phyloP scores from a whole-genome alignment of 495 filamentous ascomycete genomes.

The Penicillium verhagenii region DNA sequence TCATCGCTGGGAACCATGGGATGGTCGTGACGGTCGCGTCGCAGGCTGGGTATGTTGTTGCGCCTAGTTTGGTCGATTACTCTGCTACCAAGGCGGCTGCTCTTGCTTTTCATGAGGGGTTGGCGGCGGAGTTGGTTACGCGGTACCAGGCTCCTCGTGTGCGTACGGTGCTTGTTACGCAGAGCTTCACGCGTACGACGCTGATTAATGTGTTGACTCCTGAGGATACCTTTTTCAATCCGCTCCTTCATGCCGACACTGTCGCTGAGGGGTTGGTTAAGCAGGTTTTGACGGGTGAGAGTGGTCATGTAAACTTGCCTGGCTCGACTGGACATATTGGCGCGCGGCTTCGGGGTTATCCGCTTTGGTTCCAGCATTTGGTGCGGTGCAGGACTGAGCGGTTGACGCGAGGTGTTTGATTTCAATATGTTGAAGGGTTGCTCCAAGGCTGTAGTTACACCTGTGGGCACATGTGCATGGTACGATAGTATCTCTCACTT shows the following conservation, averaged over 20 bases:
- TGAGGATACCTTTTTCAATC: constrained; percentile 54
- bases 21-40: constrained; percentile 74
- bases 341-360: constrained; percentile 34
- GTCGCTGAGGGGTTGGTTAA: constrained; percentile 63
- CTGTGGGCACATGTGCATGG: too few species aligned
- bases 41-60: constrained; percentile 56
- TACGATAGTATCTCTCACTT: too few species aligned
- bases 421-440: too few species aligned
- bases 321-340: constrained; percentile 30
- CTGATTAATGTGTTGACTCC: constrained; percentile 59
- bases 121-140: constrained; percentile 59
- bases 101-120: constrained; percentile 66
- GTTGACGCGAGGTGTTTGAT: constrained; percentile 27
- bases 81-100: constrained; percentile 65
- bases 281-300: constrained; percentile 56
- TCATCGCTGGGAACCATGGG: constrained; percentile 64
- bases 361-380: constrained; percentile 43
- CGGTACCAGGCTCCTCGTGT: constrained; percentile 63
- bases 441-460: too few species aligned
- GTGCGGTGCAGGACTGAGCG: constrained; percentile 31
- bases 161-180: constrained; percentile 64
- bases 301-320: constrained; percentile 59
- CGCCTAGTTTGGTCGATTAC: constrained; percentile 70
- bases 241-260: constrained; percentile 58
- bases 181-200: constrained; percentile 60